phyloP scores from a whole-genome alignment of 2,329 filamentous ascomycete species.

The Clarireedia hainanense region DNA sequence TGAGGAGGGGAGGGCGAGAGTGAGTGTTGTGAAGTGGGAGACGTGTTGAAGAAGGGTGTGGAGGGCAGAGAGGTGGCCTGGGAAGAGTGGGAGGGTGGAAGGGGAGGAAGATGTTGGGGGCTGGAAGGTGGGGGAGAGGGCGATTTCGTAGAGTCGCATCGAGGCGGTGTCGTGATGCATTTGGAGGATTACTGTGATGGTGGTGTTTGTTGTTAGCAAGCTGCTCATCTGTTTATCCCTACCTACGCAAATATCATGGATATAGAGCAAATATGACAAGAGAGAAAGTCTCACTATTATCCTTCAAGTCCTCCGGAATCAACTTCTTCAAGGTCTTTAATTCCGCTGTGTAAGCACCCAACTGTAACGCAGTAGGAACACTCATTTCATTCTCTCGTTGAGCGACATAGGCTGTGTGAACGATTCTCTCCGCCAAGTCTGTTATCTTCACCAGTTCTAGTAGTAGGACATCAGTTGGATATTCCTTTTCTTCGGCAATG shows the following conservation, averaged over 20 bases:
- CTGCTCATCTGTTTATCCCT: not conserved
- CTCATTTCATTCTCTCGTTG: not conserved
- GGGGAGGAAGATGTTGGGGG: not conserved
- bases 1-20: not conserved
- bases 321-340: not conserved
- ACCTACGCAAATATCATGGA: not conserved
- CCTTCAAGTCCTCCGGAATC: not conserved
- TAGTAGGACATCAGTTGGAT: not conserved
- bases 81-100: not conserved
- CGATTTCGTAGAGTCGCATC: slow-evolving; percentile 3
- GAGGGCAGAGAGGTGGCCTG: not conserved
- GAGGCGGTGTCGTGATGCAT: slow-evolving; percentile 3
- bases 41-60: not conserved
- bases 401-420: not conserved
- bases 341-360: not conserved
- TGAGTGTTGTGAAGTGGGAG: not conserved
- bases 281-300: not conserved
- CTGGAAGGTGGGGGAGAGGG: not conserved
- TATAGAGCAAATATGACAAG: not conserved
- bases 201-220: not conserved
- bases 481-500: not conserved
- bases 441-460: slow-evolving; percentile 1
- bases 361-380: not conserved
- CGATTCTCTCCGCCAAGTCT: not conserved
- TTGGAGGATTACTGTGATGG: not conserved